Conservation (phyloP, 164 flowering plant genomes). For the Liquidambar formosana region DNA sequence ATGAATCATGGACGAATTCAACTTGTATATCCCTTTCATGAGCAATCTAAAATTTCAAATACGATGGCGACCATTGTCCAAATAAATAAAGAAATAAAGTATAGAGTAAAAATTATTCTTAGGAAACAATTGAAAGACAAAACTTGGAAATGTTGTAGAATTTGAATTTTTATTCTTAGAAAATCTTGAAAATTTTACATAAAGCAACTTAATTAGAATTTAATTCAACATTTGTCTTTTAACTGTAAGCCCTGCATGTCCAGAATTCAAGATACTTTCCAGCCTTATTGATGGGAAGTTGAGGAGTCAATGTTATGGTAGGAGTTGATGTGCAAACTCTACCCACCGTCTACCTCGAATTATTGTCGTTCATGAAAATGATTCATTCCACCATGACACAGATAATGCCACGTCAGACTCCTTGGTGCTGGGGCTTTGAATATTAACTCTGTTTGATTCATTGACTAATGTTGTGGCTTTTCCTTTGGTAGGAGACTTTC, state of each 20-base stretch:
- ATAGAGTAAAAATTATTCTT: no score
- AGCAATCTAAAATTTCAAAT: no score
- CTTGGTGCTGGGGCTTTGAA: no score
- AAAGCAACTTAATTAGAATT: no score
- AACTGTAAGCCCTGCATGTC: not conserved
- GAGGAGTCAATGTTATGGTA: not conserved
- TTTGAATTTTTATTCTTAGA: no score
- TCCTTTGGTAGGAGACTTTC: not conserved
- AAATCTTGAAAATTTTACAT: no score
- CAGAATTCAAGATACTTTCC: not conserved
- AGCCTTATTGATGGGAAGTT: not conserved
- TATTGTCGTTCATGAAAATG: not conserved
- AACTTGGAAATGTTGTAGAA: no score
- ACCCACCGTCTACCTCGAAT: not conserved
- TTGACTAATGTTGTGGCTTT: constrained; percentile 1
- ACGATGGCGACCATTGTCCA: not conserved
- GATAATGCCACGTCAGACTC: not conserved
- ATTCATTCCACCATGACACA: not conserved
- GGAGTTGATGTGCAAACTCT: not conserved
- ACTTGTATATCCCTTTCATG: no score
- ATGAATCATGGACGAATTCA: no score
- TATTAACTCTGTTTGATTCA: not conserved
- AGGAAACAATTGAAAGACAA: no score
- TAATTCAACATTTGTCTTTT: not conserved
- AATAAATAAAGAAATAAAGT: no score